Base-by-base conservation (phyloP, 1,284 basidiomycete species). In the Fomitopsis betulina region DNA sequence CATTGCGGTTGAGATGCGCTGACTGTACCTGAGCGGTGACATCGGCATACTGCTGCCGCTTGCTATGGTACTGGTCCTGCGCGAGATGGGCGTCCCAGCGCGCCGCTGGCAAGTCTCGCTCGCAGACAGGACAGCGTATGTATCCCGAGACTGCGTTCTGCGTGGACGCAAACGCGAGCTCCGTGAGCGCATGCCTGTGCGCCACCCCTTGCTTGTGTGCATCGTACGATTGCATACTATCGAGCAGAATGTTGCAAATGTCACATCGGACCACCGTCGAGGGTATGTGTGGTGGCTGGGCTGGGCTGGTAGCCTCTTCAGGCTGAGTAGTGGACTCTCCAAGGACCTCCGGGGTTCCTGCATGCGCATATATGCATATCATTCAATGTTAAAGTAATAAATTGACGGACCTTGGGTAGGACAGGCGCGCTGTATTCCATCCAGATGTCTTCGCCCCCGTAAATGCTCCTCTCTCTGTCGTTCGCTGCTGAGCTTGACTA, bases 1-100 rank as follows among this genome's bases (percentile, higher is more conserved):
- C 63, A 21, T 63, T 57, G 21, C 58, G 61, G 55, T 65, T 62
- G 13, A 51, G 30, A 32, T 59, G 52, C 35, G 61, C 63, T 8
- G 42, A 51, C 32, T 23, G 49, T 6, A 35, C 56, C 17, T 60
- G 15, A 0, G 55, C 55, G 12, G 59, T 58, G 13, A 53, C 43
- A 5, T 59, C 45, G 1, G 57, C 58, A 1, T 37, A 57, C 9
- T 55, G 51, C 30, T 57, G 56, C 30, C 53, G 53, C 19, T 27
- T 30, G 6, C 10, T 23, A n/a, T 55, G 53, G 40, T 55, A 43
- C 35, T 58, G 58, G 32, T 61, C 55, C 19, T 54, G 53, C 6
- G 52, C 56, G 5, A 58, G 42, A 40, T 65, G 60, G 9, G 55
- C 50, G 27, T 51, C 42, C 60, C 61, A 64, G 51, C 55, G 50